phyloP scores from a whole-genome alignment of 1,284 basidiomycete species.

The Mycena sp. region DNA sequence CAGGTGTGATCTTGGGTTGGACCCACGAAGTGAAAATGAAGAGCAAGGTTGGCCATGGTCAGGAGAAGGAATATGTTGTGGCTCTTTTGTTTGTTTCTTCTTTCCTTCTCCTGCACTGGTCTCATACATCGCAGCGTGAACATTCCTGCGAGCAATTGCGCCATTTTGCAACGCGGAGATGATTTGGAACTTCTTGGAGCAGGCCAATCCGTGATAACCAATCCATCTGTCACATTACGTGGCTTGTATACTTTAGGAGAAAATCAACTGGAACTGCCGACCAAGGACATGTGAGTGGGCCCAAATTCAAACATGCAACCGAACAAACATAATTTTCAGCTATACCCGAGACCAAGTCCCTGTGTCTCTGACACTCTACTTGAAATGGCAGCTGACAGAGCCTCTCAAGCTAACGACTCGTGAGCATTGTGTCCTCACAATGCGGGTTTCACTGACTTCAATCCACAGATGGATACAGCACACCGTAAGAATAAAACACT shows the following conservation, averaged over 20 bases:
- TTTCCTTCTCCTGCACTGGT: background rate
- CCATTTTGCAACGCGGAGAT: slow-evolving; percentile 82
- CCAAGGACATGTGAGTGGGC: slow-evolving; percentile 77
- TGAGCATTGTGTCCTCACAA: background rate
- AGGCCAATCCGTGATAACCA: slow-evolving; percentile 84
- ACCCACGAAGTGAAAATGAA: slow-evolving; percentile 81
- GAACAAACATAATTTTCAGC: slow-evolving; percentile 45
- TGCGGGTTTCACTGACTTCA: background rate
- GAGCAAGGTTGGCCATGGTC: slow-evolving; percentile 55
- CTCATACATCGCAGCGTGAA: slow-evolving; percentile 60
- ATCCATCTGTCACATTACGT: slow-evolving; percentile 80
- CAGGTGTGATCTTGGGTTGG: slow-evolving; percentile 67
- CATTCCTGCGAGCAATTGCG: slow-evolving; percentile 86
- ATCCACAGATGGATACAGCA: slow-evolving; percentile 69
- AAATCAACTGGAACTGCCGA: slow-evolving; percentile 85
- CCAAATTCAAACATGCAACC: background rate
- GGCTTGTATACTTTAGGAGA: slow-evolving; percentile 82
- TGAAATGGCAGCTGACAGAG: slow-evolving; percentile 83
- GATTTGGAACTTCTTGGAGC: slow-evolving; percentile 79
- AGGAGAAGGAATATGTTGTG: slow-evolving; percentile 72
- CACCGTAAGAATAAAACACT: slow-evolving; percentile 49
- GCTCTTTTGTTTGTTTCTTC: slow-evolving; percentile 70
- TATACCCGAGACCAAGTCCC: slow-evolving; percentile 87
- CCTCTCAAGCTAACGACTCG: slow-evolving; percentile 79
- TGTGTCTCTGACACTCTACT: slow-evolving; percentile 81